Percentiles rank a stretch among this genome's conserved stretches.
Conservation (phyloP, 2,329 filamentous ascomycete species). For the Diaporthe aspalathi region DNA sequence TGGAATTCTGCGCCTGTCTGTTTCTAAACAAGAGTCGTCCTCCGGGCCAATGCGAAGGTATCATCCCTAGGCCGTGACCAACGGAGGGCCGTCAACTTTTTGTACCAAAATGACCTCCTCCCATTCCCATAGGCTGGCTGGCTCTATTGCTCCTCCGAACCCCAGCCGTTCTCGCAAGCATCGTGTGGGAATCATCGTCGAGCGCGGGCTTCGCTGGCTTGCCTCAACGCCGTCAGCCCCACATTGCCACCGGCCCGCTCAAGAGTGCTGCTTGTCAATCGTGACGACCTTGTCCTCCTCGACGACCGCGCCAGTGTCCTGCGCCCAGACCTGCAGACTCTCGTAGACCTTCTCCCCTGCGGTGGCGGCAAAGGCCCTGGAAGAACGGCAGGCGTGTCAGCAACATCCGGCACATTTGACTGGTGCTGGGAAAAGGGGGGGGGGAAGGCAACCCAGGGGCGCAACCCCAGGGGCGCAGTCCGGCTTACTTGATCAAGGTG, state of each 20-base stretch:
- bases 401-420: background rate
- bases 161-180: background rate
- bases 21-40: background rate
- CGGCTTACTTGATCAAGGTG: slow-evolving; percentile 72
- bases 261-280: slow-evolving; percentile 44
- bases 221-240: background rate
- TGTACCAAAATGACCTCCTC: background rate
- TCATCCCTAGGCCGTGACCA: background rate
- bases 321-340: slow-evolving; percentile 71
- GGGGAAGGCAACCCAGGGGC: too few species aligned
- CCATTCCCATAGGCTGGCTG: background rate
- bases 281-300: slow-evolving; percentile 82
- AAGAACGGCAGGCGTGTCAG: background rate
- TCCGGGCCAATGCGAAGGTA: background rate
- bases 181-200: background rate
- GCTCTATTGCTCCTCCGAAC: background rate
- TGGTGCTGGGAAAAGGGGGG: background rate
- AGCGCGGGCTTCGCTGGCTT: background rate
- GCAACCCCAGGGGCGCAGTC: too few species aligned
- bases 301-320: slow-evolving; percentile 71
- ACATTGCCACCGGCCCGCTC: background rate
- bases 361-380: slow-evolving; percentile 81
- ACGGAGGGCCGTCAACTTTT: background rate
- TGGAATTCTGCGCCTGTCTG: slow-evolving; percentile 4
- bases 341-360: slow-evolving; percentile 77